Evolutionary conservation across 164 flowering plant species (phyloP).

Genomic region (Akebia trifoliata): DNA sequence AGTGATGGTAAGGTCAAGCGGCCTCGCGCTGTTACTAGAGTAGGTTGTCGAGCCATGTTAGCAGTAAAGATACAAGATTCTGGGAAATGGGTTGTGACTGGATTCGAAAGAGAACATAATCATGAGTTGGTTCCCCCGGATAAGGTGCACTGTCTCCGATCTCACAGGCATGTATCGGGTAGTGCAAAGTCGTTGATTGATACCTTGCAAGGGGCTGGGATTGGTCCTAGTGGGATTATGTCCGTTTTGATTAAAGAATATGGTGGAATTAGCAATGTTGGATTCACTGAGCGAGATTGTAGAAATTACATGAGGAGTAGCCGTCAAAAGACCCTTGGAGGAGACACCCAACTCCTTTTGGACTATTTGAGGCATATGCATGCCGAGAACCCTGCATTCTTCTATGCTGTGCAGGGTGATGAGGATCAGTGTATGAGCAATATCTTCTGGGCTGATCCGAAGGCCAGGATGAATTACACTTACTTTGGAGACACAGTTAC

Average conservation of each 20-base stretch:
- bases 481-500: slow-evolving; percentile 45
- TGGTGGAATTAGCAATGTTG: slow-evolving; percentile 74
- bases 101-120: slow-evolving; percentile 68
- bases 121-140: slow-evolving; percentile 72
- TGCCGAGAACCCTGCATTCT: slow-evolving; percentile 36
- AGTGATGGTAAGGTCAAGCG: slow-evolving; percentile 23
- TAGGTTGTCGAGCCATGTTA: slow-evolving; percentile 69
- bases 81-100: slow-evolving; percentile 70
- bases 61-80: slow-evolving; percentile 62
- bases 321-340: slow-evolving; percentile 57
- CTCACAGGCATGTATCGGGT: slow-evolving; percentile 75
- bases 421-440: slow-evolving; percentile 37
- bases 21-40: slow-evolving; percentile 41
- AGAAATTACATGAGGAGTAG: slow-evolving; percentile 73
- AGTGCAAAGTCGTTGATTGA: slow-evolving; percentile 74
- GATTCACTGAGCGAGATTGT: slow-evolving; percentile 77
- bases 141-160: slow-evolving; percentile 70
- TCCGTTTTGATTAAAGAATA: slow-evolving; percentile 66
- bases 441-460: slow-evolving; percentile 42
- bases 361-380: slow-evolving; percentile 51
- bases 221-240: slow-evolving; percentile 76
- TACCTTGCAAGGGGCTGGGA: slow-evolving; percentile 72
- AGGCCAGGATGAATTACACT: slow-evolving; percentile 30
- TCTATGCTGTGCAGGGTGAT: slow-evolving; percentile 39
- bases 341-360: slow-evolving; percentile 63